Base-by-base conservation (phyloP, 441 rosid genomes). In the Euphorbia celastroides region DNA sequence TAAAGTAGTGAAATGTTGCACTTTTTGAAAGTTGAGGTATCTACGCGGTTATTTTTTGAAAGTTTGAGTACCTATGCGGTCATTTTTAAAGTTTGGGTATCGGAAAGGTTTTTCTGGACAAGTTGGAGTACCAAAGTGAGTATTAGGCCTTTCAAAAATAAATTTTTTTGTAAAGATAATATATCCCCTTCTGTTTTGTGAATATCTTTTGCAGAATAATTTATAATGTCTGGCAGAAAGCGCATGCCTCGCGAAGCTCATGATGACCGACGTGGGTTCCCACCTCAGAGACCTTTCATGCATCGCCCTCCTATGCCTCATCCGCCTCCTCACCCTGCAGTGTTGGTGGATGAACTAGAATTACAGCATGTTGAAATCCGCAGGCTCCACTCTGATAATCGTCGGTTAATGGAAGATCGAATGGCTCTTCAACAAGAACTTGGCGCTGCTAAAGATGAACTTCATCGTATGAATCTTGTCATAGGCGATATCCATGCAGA, bases 321-420 rank as follows among this genome's bases (percentile, higher is more conserved):
- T 51, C 75, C 70, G 19, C 90, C 88, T 36, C 92, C 88, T 48
- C 95, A 84, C 28, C 93, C 87, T 66, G 90, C 84, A 62, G 65
- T 92, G 66, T 70, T 95, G 84, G 89, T 90, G 71, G 98, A 92
- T 68, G 98, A 95, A 74, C 92, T 95, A 57, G 95, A 88, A 63
- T 75, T 84, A 46, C 99, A 88, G 66, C 89, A 87, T 51, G 86
- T 67, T 66, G 98, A 95, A 79, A 83, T 92, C 13, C 80, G 84
- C 68, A 79, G 95, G 82, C 86, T 95, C 54, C 76, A 90, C 78
- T 72, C 62, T 68, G 99, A 92, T 70, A 92, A 86, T 68, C 92
- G 81, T 54, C 84, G 88, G 72, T 70, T 95, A 76, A 81, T 76
- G 36, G 98, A 92, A 19, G 96, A 90, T 72, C 78, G 93, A 46